A percentile compares a stretch with the other conserved stretches of the same genome.
These are phyloP conservation scores for Colletotrichum lindemuthianum DNA, from an alignment of 2,329 filamentous ascomycete genomes.

Conservation along the genomic window DNA sequence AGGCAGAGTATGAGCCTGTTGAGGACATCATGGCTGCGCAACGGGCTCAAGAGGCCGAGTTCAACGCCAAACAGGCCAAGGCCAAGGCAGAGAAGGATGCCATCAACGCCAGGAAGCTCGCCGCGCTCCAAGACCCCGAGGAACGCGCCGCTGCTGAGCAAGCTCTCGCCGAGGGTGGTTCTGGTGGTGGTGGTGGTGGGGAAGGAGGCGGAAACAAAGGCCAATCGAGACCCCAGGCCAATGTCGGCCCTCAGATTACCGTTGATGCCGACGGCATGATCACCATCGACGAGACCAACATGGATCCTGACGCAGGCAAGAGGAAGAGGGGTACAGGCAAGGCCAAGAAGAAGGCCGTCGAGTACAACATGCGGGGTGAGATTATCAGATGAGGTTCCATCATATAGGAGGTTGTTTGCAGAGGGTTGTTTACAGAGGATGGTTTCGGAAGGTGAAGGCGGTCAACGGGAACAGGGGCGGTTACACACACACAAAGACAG, in stretches of 20 bases:
- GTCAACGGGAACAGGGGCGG: not conserved
- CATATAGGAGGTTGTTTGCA: not conserved
- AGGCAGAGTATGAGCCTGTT: conserved; percentile 62
- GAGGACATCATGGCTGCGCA: conserved; percentile 67
- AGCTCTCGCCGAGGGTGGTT: conserved; percentile 29
- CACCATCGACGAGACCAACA: conserved; percentile 36
- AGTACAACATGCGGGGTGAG: conserved; percentile 41
- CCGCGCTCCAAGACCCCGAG: conserved; percentile 55
- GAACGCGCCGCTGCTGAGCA: conserved; percentile 43
- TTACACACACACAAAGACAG: not conserved
- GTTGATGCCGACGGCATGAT: conserved; percentile 36
- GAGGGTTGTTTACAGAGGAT: not conserved
- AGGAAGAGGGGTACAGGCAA: conserved; percentile 49
- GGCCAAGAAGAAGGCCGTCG: conserved; percentile 44
- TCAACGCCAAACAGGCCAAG: conserved; percentile 55
- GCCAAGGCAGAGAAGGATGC: conserved; percentile 59
- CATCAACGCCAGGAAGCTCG: conserved; percentile 57
- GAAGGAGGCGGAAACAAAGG: conserved; percentile 1
- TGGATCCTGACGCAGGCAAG: conserved; percentile 27
- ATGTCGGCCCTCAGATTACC: conserved; percentile 26
- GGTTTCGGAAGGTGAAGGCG: not conserved
- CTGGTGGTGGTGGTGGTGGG: conserved; percentile 12
- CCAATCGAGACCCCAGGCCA: conserved; percentile 16
- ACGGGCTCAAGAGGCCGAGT: conserved; percentile 56
- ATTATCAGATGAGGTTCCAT: conserved; percentile 22